Conservation (phyloP, 768 basidiomycete species). For the Psilocybe tampanensis region DNA sequence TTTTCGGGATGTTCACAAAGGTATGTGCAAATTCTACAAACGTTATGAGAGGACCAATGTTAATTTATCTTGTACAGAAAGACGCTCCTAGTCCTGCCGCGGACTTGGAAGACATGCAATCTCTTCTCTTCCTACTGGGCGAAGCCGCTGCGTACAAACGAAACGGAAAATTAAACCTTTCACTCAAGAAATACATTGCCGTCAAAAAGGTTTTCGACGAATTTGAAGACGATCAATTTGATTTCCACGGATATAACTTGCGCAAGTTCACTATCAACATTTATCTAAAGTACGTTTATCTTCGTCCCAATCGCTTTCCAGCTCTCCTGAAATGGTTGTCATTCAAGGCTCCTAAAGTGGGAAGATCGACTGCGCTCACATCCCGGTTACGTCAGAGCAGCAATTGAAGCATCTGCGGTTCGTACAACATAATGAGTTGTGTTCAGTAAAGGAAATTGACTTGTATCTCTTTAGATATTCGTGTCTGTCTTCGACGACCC, state of each 20-base stretch:
- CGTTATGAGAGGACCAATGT: neutral
- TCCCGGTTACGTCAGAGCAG: conserved; percentile 74
- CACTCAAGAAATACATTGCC: conserved; percentile 83
- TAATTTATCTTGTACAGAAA: conserved; percentile 56
- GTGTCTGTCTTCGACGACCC: conserved; percentile 73
- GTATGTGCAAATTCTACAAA: conserved; percentile 35
- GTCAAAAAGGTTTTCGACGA: conserved; percentile 85
- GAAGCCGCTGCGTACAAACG: conserved; percentile 74
- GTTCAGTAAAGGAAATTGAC: neutral
- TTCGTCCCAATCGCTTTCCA: neutral
- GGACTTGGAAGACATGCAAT: conserved; percentile 97
- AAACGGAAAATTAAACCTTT: conserved; percentile 67
- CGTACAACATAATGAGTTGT: neutral
- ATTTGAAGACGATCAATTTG: conserved; percentile 94
- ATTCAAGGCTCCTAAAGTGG: conserved; percentile 71
- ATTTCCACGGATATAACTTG: conserved; percentile 95
- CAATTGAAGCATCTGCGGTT: conserved; percentile 71
- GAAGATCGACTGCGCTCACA: conserved; percentile 81
- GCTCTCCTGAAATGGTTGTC: neutral
- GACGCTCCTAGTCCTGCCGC: conserved; percentile 71
- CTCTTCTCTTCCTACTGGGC: conserved; percentile 82
- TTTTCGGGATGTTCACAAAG: conserved; percentile 91
- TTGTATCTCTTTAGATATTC: conserved; percentile 60
- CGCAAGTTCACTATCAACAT: conserved; percentile 87
- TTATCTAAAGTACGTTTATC: conserved; percentile 72